Evolutionary conservation across 495 filamentous ascomycete species (phyloP).

Genomic region (Stereocaulon alpinum): DNA sequence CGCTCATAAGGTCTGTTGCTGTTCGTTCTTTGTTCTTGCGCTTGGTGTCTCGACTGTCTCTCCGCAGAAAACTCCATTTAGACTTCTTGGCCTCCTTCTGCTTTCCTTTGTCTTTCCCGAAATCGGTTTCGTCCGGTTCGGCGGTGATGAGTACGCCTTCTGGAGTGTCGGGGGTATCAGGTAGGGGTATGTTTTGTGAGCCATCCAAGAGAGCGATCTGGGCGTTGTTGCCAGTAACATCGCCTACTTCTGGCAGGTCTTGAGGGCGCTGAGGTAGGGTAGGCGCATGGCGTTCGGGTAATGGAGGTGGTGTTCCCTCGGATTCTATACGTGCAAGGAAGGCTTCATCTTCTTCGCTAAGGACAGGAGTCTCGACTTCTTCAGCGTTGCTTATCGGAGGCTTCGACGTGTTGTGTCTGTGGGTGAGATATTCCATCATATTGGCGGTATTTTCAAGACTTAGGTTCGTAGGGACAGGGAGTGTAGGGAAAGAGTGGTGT

Average conservation of each 20-base stretch:
- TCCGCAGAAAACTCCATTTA: conserved; percentile 37
- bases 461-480: not conserved
- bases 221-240: conserved; percentile 22
- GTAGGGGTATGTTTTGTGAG: conserved; percentile 30
- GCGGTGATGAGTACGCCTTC: conserved; percentile 27
- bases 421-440: conserved; percentile 37
- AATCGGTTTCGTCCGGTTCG: conserved; percentile 19
- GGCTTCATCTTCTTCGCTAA: conserved; percentile 45
- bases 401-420: conserved; percentile 26
- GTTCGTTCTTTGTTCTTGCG: conserved; percentile 28
- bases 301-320: conserved; percentile 20
- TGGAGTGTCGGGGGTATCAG: conserved; percentile 29
- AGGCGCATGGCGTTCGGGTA: conserved; percentile 22
- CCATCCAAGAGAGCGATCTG: conserved; percentile 27
- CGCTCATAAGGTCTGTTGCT: conserved; percentile 21
- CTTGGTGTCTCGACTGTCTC: conserved; percentile 32
- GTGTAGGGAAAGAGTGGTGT: conserved; percentile 2
- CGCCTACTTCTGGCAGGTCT: conserved; percentile 18
- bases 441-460: not conserved
- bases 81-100: conserved; percentile 33
- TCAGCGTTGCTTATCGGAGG: conserved; percentile 26
- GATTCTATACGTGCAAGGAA: conserved; percentile 41
- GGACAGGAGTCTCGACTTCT: conserved; percentile 36
- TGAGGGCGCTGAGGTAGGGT: conserved; percentile 19
- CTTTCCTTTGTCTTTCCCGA: conserved; percentile 19